These are phyloP conservation scores for Candida sanyaensis DNA, from an alignment of 1,139 yeast genomes.

Conservation along the genomic window DNA sequence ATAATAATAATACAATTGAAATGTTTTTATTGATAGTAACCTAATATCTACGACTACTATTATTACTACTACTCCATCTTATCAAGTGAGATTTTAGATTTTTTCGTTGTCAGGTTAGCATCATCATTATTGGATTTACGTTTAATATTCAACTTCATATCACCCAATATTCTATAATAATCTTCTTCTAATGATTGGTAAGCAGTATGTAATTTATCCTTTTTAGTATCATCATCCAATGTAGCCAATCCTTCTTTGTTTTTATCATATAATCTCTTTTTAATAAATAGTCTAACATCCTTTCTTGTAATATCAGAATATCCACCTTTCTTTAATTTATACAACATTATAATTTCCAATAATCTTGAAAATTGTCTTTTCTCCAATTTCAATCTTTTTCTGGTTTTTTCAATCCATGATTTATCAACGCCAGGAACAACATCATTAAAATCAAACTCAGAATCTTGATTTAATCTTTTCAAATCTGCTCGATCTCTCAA, in stretches of 20 bases:
- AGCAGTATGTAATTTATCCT: slow-evolving; percentile 76
- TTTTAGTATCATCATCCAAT: slow-evolving; percentile 60
- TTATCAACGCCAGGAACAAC: slow-evolving; percentile 27
- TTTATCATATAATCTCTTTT: slow-evolving; percentile 70
- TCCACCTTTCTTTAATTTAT: slow-evolving; percentile 31
- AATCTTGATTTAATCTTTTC: slow-evolving; percentile 39
- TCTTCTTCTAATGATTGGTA: slow-evolving; percentile 69
- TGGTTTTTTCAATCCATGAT: slow-evolving; percentile 46
- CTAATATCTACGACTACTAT: too few relatives aligned
- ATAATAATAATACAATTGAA: background rate
- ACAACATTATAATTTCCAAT: slow-evolving; percentile 70
- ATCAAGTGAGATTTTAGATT: background rate
- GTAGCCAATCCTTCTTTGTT: slow-evolving; percentile 76
- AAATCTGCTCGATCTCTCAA: slow-evolving; percentile 84
- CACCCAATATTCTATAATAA: slow-evolving; percentile 56
- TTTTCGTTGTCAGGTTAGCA: background rate
- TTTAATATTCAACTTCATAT: slow-evolving; percentile 26
- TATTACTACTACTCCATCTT: too few relatives aligned
- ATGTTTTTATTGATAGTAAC: too few relatives aligned
- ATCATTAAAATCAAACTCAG: slow-evolving; percentile 25
- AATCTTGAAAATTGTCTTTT: slow-evolving; percentile 76
- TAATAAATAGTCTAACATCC: slow-evolving; percentile 61
- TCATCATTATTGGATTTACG: slow-evolving; percentile 8
- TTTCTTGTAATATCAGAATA: slow-evolving; percentile 28
- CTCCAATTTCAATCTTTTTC: slow-evolving; percentile 60